phyloP scores from a whole-genome alignment of 2,329 filamentous ascomycete species.

The Rhynchosporium graminicola region DNA sequence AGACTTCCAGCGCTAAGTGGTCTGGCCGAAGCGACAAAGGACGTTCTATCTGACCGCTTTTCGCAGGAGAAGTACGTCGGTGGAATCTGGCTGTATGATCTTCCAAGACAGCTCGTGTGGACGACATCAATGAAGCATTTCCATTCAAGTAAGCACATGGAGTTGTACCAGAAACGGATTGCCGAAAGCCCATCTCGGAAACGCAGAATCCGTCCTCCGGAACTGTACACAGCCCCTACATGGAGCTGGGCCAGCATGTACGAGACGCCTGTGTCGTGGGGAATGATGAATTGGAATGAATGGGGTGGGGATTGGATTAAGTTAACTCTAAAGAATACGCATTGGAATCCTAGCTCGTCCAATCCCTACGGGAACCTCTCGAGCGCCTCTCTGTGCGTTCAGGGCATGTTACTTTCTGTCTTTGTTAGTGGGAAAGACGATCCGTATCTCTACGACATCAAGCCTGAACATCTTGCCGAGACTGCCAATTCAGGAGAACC shows the following conservation, averaged over 20 bases:
- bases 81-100: constrained; percentile 1
- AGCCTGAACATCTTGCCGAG: neutral
- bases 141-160: neutral
- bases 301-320: constrained; percentile 9
- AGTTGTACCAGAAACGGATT: neutral
- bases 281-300: neutral
- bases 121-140: neutral
- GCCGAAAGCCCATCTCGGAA: neutral
- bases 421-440: constrained; percentile 2
- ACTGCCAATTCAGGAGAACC: neutral
- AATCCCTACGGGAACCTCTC: constrained; percentile 4
- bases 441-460: constrained; percentile 1
- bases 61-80: constrained; percentile 4
- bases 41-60: neutral
- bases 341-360: neutral
- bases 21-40: neutral
- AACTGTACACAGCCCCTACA: neutral
- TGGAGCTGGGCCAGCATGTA: constrained; percentile 9
- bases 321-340: neutral
- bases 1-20: constrained; percentile 2
- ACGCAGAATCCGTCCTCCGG: neutral
- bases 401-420: constrained; percentile 4
- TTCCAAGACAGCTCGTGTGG: neutral
- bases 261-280: constrained; percentile 3
- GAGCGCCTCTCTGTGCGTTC: neutral